phyloP scores from a whole-genome alignment of 257 asterid species.

The Penstemon eatonii region DNA sequence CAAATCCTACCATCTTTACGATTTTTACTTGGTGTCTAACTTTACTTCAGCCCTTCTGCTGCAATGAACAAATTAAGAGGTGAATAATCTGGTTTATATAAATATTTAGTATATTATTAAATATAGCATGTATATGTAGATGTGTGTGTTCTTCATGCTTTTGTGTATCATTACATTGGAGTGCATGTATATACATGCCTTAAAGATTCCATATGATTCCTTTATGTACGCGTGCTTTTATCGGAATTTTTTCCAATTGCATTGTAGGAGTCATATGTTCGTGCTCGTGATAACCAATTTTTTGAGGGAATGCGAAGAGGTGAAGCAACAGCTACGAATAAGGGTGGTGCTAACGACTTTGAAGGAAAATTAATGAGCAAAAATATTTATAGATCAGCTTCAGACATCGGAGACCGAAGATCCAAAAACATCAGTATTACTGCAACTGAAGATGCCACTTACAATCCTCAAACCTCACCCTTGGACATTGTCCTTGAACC shows the following conservation, averaged over 20 bases:
- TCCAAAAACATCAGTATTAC: conserved; percentile 29
- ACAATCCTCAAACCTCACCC: conserved; percentile 42
- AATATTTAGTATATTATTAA: too few relatives aligned
- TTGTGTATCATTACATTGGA: neutral
- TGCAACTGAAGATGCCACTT: conserved; percentile 33
- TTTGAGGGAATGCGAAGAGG: conserved; percentile 74
- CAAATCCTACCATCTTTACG: neutral
- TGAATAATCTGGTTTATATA: neutral
- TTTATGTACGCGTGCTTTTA: conserved; percentile 12
- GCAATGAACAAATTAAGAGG: neutral
- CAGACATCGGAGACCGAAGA: conserved; percentile 54
- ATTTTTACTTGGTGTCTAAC: conserved; percentile 4
- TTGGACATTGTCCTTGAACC: conserved; percentile 57
- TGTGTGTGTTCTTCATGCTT: neutral
- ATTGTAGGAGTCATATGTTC: conserved; percentile 48
- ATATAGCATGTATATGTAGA: neutral
- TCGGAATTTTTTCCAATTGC: neutral
- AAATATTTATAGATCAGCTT: conserved; percentile 40
- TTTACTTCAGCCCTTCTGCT: conserved; percentile 4
- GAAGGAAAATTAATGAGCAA: conserved; percentile 36
- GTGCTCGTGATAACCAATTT: conserved; percentile 67
- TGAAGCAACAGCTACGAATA: conserved; percentile 43
- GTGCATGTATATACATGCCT: neutral
- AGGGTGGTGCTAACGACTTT: conserved; percentile 40
- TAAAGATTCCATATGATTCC: neutral